phyloP scores from a whole-genome alignment of 2,329 filamentous ascomycete genomes.

The Aspergillus sp. region DNA sequence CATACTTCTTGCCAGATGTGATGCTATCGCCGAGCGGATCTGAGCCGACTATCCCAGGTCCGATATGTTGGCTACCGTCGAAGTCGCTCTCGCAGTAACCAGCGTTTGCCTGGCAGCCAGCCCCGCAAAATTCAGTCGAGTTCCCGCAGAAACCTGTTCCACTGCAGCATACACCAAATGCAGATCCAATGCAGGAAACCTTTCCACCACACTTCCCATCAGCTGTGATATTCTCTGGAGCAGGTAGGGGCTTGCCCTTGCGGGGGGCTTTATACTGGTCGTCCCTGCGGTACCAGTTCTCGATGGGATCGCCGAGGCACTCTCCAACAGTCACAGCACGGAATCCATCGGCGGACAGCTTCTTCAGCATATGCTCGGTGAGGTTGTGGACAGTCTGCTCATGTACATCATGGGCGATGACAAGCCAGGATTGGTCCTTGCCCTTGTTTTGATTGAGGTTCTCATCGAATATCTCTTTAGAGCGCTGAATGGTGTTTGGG shows the following conservation, averaged over 20 bases:
- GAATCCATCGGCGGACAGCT: conserved; percentile 36
- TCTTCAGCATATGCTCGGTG: conserved; percentile 46
- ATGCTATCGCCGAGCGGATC: conserved; percentile 10
- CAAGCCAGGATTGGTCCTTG: conserved; percentile 41
- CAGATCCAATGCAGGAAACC: conserved; percentile 41
- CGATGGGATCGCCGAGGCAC: conserved; percentile 44
- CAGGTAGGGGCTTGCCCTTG: conserved; percentile 20
- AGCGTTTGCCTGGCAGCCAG: conserved; percentile 35
- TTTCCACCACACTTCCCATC: conserved; percentile 42
- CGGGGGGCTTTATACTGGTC: conserved; percentile 22
- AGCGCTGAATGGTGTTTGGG: conserved; percentile 42
- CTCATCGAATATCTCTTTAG: conserved; percentile 47
- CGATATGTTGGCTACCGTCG: conserved; percentile 6
- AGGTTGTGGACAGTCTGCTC: conserved; percentile 49
- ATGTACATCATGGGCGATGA: conserved; percentile 50
- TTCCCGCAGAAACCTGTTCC: conserved; percentile 37
- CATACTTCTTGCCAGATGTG: conserved; percentile 13
- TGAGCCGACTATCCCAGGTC: conserved; percentile 8
- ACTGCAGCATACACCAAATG: conserved; percentile 41
- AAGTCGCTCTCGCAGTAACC: conserved; percentile 33
- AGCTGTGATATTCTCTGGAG: conserved; percentile 28
- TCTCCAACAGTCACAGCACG: conserved; percentile 50
- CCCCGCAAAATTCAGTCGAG: conserved; percentile 34
- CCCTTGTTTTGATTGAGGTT: conserved; percentile 32
- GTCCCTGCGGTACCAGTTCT: conserved; percentile 50